Percentiles rank a stretch among this genome's conserved stretches.
Conservation (phyloP, 2,329 filamentous ascomycete species). For the Cytospora paraplurivora region DNA sequence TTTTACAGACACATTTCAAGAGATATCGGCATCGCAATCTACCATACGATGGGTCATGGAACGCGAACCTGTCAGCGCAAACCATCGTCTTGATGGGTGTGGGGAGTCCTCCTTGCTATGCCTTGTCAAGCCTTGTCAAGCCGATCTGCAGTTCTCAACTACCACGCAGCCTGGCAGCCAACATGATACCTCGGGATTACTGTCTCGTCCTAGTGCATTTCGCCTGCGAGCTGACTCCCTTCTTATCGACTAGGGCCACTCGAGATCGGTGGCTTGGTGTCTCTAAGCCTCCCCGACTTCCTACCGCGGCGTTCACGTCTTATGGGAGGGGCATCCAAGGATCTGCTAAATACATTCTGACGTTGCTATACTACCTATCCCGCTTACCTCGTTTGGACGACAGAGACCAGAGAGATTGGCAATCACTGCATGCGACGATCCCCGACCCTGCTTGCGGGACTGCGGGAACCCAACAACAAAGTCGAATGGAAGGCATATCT, state of each 20-base stretch:
- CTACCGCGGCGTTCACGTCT: slow-evolving; percentile 1
- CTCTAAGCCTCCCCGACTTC: slow-evolving; percentile 16
- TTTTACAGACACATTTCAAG: not conserved
- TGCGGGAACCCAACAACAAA: slow-evolving; percentile 5
- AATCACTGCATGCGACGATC: slow-evolving; percentile 17
- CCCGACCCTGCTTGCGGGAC: slow-evolving; percentile 4
- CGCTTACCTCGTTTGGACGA: slow-evolving; percentile 10
- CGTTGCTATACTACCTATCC: slow-evolving; percentile 4
- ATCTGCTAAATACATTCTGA: slow-evolving; percentile 6
- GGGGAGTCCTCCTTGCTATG: not conserved
- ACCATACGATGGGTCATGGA: not conserved
- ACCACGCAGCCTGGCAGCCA: slow-evolving; percentile 10
- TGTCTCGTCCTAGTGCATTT: slow-evolving; percentile 18
- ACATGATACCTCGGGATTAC: slow-evolving; percentile 15
- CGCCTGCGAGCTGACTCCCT: slow-evolving; percentile 3
- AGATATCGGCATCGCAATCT: not conserved
- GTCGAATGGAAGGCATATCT: slow-evolving; percentile 12
- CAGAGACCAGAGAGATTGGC: slow-evolving; percentile 23
- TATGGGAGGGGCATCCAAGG: slow-evolving; percentile 9
- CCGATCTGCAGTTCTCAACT: slow-evolving; percentile 12
- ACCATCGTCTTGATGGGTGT: not conserved
- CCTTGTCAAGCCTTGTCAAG: slow-evolving; percentile 17
- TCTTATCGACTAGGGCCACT: slow-evolving; percentile 15
- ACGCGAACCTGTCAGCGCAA: not conserved
- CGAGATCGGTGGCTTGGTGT: slow-evolving; percentile 16